These are phyloP conservation scores for Toxicodendron radicans DNA, from an alignment of 345 rosid genomes.

Conservation along the genomic window DNA sequence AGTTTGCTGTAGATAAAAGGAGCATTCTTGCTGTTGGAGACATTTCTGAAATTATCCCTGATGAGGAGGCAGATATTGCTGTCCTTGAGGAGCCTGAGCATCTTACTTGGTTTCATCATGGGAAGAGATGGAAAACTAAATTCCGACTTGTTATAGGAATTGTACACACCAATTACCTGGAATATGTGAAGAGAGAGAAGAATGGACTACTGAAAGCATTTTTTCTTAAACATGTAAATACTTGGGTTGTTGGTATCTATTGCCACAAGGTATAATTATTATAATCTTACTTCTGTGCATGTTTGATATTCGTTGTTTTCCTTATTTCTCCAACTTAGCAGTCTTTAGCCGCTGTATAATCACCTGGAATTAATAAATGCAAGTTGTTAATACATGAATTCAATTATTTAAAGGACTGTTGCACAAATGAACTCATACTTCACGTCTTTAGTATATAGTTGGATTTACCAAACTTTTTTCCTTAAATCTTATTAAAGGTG, in stretches of 20 bases:
- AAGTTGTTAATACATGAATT: background rate
- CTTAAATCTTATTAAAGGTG: background rate
- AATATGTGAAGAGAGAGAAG: slow-evolving; percentile 83
- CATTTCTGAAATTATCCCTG: slow-evolving; percentile 66
- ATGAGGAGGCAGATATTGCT: slow-evolving; percentile 83
- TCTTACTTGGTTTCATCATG: slow-evolving; percentile 99
- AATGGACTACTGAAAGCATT: slow-evolving; percentile 66
- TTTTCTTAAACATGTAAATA: slow-evolving; percentile 58
- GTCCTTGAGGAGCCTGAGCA: slow-evolving; percentile 99
- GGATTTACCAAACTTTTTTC: background rate
- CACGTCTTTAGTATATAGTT: background rate
- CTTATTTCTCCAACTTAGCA: background rate
- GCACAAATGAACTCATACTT: background rate
- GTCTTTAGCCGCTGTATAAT: background rate
- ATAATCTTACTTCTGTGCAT: background rate
- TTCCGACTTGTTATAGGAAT: slow-evolving; percentile 76
- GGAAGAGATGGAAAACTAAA: slow-evolving; percentile 86
- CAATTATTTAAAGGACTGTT: background rate
- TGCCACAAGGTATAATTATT: slow-evolving; percentile 79
- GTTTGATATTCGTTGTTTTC: background rate
- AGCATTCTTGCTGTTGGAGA: slow-evolving; percentile 93
- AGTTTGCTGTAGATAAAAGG: slow-evolving; percentile 86
- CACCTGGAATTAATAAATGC: background rate
- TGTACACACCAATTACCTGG: slow-evolving; percentile 91
- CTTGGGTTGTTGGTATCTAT: slow-evolving; percentile 83